Conservation (phyloP, 1,139 yeast species). For the Zygosaccharomyces sapae region DNA sequence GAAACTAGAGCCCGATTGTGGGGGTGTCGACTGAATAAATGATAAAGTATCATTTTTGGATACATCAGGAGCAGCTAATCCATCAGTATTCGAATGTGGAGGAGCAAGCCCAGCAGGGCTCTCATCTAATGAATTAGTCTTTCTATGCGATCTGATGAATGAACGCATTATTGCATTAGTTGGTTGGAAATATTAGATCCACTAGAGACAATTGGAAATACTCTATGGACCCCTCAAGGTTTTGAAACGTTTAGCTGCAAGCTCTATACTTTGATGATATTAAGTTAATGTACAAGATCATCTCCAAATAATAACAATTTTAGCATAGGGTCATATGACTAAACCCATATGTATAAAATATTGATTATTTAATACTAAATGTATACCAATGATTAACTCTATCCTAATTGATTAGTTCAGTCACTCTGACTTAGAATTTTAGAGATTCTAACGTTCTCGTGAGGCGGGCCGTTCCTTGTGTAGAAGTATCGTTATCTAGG, state of each 20-base stretch:
- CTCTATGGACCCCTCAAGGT: neutral
- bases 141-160: slow-evolving; percentile 39
- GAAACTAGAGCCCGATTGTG: slow-evolving; percentile 12
- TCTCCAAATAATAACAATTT: neutral
- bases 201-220: neutral
- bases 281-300: too few relatives aligned
- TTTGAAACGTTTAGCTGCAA: neutral
- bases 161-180: slow-evolving; percentile 32
- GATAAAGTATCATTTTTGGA: slow-evolving; percentile 21
- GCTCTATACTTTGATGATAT: too few relatives aligned
- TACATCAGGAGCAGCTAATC: slow-evolving; percentile 21
- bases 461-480: slow-evolving; percentile 66
- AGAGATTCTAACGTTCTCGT: slow-evolving; percentile 63
- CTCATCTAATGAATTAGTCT: slow-evolving; percentile 34
- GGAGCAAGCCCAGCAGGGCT: slow-evolving; percentile 15
- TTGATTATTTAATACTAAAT: neutral
- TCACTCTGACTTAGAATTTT: slow-evolving; percentile 43
- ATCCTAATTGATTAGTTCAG: neutral
- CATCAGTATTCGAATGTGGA: slow-evolving; percentile 15
- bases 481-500: slow-evolving; percentile 47
- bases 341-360: neutral
- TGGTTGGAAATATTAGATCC: neutral
- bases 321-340: slow-evolving; percentile 4
- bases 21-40: slow-evolving; percentile 21
- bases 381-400: neutral